A percentile compares a stretch with the other conserved stretches of the same genome.
These are phyloP conservation scores for Stramenopiles sp. DNA, from an alignment of 352 stramenopile species.

Conservation along the genomic window DNA sequence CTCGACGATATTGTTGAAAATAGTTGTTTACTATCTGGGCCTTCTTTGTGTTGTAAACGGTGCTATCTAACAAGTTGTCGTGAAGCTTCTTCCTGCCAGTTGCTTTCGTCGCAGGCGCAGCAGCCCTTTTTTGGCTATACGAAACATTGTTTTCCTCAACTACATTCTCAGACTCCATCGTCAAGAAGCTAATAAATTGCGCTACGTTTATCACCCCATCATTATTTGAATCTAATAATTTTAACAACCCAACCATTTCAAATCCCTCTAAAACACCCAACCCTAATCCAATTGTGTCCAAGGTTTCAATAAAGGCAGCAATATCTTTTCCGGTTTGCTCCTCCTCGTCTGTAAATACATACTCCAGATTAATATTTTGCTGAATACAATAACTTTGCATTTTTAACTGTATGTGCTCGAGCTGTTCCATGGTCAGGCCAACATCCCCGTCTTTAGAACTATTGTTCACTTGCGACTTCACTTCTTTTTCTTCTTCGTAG, in stretches of 20 bases:
- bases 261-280: not conserved
- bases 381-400: not conserved
- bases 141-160: no score
- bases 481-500: not conserved
- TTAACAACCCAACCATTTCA: not conserved
- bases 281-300: not conserved
- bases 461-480: not conserved
- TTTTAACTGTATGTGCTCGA: not conserved
- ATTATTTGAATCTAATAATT: not conserved
- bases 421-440: not conserved
- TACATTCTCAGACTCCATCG: not conserved
- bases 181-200: not conserved
- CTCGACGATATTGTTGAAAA: not conserved
- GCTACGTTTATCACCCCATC: not conserved
- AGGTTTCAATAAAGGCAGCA: not conserved
- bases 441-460: not conserved
- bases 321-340: not conserved
- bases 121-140: no score
- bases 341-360: not conserved
- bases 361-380: not conserved
- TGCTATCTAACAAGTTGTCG: not conserved
- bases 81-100: no score
- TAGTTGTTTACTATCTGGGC: not conserved
- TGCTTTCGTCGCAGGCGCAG: no score
- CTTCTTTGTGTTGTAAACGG: not conserved